These are phyloP conservation scores for Chlamydomonas schloesseri DNA, from an alignment of 139 green algal genomes.

Conservation along the genomic window DNA sequence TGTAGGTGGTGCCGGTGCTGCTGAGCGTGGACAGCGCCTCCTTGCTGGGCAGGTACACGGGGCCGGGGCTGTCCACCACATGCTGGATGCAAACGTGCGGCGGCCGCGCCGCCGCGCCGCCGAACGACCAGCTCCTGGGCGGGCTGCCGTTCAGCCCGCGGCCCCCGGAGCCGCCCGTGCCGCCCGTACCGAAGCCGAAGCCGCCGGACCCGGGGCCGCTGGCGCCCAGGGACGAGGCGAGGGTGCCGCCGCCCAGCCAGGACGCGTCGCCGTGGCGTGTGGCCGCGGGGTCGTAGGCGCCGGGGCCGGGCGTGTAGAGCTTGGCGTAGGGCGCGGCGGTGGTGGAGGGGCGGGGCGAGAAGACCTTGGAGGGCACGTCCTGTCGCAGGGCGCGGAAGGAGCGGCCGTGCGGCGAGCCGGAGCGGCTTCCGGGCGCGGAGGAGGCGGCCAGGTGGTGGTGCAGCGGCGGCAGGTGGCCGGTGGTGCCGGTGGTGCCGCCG, in stretches of 20 bases:
- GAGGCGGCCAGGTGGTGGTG: too few relatives aligned
- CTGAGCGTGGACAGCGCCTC: background rate
- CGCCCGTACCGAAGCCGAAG: too few relatives aligned
- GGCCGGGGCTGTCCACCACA: conserved; percentile 41
- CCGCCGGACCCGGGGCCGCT: too few relatives aligned
- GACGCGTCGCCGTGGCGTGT: conserved; percentile 14
- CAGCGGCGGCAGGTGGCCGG: conserved; percentile 13
- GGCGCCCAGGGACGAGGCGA: background rate
- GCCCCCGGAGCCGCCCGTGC: too few relatives aligned
- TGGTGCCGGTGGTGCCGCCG: too few relatives aligned
- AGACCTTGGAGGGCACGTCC: conserved; percentile 8
- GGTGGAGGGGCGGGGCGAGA: background rate
- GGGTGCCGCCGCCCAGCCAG: background rate
- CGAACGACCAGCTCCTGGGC: conserved; percentile 36
- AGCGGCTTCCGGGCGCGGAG: background rate
- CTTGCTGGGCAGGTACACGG: conserved; percentile 47
- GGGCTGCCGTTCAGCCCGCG: background rate
- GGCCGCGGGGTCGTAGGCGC: conserved; percentile 40
- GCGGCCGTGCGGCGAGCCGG: background rate
- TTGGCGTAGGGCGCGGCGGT: conserved; percentile 24
- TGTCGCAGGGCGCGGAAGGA: background rate
- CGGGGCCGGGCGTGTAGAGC: conserved; percentile 48
- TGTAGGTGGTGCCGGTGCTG: background rate
- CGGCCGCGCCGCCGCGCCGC: conserved; percentile 44
- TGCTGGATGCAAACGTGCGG: conserved; percentile 41